Evolutionary conservation across 495 filamentous ascomycete genomes (phyloP).

Genomic region (Tuber melanosporum): DNA sequence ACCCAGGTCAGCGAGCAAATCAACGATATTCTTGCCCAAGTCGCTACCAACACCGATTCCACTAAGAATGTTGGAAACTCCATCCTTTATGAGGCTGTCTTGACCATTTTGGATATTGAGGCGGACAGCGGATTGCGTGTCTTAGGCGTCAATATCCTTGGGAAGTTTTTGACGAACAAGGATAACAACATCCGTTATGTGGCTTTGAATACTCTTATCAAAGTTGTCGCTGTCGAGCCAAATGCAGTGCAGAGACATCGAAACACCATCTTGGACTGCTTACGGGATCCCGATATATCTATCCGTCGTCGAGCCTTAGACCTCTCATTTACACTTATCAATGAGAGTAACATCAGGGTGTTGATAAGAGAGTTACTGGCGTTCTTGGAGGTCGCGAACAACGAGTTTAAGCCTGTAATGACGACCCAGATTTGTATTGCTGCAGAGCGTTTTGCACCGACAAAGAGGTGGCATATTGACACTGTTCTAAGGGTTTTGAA

Average conservation of each 20-base stretch:
- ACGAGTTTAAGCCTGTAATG: conserved; percentile 97
- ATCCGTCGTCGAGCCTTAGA: conserved; percentile 91
- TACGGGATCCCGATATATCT: conserved; percentile 97
- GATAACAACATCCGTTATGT: conserved; percentile 99
- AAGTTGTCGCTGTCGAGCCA: conserved; percentile 95
- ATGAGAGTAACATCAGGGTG: conserved; percentile 88
- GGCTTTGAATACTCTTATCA: conserved; percentile 91
- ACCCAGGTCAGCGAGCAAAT: conserved; percentile 87
- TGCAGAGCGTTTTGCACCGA: conserved; percentile 89
- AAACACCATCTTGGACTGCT: conserved; percentile 93
- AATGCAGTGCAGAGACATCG: conserved; percentile 95
- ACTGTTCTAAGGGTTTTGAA: conserved; percentile 94
- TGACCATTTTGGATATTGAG: conserved; percentile 96
- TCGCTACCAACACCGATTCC: conserved; percentile 95
- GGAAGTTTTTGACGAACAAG: conserved; percentile 93
- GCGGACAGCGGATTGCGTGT: conserved; percentile 90
- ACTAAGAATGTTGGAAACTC: conserved; percentile 98
- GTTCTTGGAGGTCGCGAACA: conserved; percentile 93
- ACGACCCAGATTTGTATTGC: conserved; percentile 95
- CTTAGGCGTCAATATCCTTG: conserved; percentile 93
- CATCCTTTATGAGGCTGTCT: conserved; percentile 93
- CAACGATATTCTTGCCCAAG: conserved; percentile 96
- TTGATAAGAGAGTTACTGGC: conserved; percentile 86
- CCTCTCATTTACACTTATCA: conserved; percentile 95
- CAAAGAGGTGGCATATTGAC: conserved; percentile 96